These are phyloP conservation scores for Solanum hybrid DNA, from an alignment of 305 asterid genomes.

Conservation along the genomic window DNA sequence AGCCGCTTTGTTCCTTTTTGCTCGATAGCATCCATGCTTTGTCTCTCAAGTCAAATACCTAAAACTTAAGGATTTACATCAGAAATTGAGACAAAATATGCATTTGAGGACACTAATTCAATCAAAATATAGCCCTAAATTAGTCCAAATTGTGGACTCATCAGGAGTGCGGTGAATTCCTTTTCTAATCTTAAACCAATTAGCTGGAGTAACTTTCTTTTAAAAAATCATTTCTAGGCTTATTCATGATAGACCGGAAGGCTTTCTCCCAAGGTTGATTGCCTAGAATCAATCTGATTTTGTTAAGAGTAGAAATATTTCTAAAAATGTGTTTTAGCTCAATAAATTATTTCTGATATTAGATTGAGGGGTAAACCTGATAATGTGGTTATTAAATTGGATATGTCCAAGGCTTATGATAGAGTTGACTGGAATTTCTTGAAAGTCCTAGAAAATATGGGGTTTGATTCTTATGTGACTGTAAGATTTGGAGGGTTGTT, in stretches of 20 bases:
- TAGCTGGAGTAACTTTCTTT: neutral
- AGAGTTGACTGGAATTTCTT: neutral
- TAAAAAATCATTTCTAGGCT: neutral
- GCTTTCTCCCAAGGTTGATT: neutral
- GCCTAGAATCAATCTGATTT: neutral
- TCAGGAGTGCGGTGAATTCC: neutral
- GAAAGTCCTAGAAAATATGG: neutral
- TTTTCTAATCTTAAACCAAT: neutral
- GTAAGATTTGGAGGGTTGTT: neutral
- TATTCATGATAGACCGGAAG: neutral
- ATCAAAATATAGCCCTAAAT: neutral
- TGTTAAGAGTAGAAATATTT: neutral
- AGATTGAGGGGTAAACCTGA: neutral
- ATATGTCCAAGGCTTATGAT: neutral
- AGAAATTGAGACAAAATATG: too few relatives aligned
- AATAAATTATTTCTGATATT: too few relatives aligned
- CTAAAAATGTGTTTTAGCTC: neutral
- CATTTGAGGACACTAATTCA: too few relatives aligned
- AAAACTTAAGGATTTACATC: too few relatives aligned
- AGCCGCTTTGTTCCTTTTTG: too few relatives aligned
- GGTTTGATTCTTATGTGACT: neutral
- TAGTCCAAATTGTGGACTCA: too few relatives aligned
- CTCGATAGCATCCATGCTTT: too few relatives aligned
- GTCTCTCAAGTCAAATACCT: too few relatives aligned
- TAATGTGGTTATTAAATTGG: neutral